Conservation (phyloP, 1,284 basidiomycete genomes). For the Termitomyces sp. region DNA sequence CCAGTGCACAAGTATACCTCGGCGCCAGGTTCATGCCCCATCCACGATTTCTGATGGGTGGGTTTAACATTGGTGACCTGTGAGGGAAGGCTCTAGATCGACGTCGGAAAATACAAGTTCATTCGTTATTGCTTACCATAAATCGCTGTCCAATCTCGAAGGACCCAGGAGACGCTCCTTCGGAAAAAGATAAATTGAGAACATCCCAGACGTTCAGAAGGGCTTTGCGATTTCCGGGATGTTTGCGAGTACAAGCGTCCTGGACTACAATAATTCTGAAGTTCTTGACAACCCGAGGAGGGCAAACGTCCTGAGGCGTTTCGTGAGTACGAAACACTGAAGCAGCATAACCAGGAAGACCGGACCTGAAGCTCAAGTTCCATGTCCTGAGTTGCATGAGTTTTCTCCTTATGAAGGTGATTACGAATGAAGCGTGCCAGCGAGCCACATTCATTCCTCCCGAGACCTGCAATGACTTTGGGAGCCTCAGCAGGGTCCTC, state of each 20-base stretch:
- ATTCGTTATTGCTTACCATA: slow-evolving; percentile 40
- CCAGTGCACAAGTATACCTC: slow-evolving; percentile 65
- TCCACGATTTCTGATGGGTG: slow-evolving; percentile 59
- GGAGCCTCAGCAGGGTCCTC: slow-evolving; percentile 47
- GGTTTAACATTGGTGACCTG: slow-evolving; percentile 65
- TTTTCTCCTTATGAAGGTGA: slow-evolving; percentile 45
- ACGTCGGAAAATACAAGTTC: neutral
- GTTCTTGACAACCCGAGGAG: slow-evolving; percentile 72
- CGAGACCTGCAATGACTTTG: slow-evolving; percentile 36
- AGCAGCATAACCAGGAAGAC: neutral
- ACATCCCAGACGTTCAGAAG: slow-evolving; percentile 87
- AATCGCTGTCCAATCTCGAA: slow-evolving; percentile 70
- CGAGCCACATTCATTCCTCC: slow-evolving; percentile 52
- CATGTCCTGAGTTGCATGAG: slow-evolving; percentile 52
- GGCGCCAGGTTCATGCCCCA: slow-evolving; percentile 42
- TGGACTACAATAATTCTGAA: slow-evolving; percentile 77
- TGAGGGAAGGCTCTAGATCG: neutral
- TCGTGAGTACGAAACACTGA: slow-evolving; percentile 5
- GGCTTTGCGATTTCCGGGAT: slow-evolving; percentile 52
- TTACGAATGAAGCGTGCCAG: slow-evolving; percentile 54
- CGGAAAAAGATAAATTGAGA: slow-evolving; percentile 43
- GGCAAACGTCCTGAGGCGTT: slow-evolving; percentile 54
- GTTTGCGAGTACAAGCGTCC: slow-evolving; percentile 57
- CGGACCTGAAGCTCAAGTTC: slow-evolving; percentile 67
- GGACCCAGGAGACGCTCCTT: slow-evolving; percentile 45